phyloP scores from a whole-genome alignment of 2,329 filamentous ascomycete species.

The Gaeumannomyces tritici region DNA sequence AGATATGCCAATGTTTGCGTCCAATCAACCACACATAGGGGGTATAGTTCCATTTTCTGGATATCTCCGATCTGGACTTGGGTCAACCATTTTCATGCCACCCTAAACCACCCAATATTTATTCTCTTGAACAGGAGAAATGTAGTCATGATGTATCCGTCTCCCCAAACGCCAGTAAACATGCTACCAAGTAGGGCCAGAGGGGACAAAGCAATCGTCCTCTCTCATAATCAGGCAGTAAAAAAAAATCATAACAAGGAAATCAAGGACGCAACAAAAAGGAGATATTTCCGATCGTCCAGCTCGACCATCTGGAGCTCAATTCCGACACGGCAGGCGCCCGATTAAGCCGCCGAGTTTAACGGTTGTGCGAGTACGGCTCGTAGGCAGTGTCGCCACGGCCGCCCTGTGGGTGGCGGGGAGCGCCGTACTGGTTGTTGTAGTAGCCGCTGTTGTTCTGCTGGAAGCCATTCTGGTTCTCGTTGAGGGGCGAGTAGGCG shows the following conservation, averaged over 20 bases:
- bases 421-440: slow-evolving; percentile 23
- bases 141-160: neutral
- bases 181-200: neutral
- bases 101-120: neutral
- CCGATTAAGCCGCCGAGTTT: neutral
- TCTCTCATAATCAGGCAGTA: neutral
- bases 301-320: neutral
- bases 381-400: slow-evolving; percentile 50
- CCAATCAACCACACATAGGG: neutral
- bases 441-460: slow-evolving; percentile 21
- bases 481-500: slow-evolving; percentile 35
- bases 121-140: neutral
- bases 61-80: neutral
- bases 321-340: neutral
- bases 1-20: neutral
- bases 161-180: neutral
- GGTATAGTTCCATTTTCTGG: neutral
- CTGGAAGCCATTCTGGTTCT: slow-evolving; percentile 18
- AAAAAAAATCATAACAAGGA: neutral
- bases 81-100: too few relatives aligned
- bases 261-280: neutral
- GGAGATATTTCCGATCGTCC: neutral
- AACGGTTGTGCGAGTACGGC: slow-evolving; percentile 35
- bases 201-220: too few relatives aligned
- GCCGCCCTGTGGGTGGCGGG: slow-evolving; percentile 28